Evolutionary conservation across 306 rosid genomes (phyloP), one percentile per base, ranked within the genome.

Genomic region (Citrullus amarus): DNA sequence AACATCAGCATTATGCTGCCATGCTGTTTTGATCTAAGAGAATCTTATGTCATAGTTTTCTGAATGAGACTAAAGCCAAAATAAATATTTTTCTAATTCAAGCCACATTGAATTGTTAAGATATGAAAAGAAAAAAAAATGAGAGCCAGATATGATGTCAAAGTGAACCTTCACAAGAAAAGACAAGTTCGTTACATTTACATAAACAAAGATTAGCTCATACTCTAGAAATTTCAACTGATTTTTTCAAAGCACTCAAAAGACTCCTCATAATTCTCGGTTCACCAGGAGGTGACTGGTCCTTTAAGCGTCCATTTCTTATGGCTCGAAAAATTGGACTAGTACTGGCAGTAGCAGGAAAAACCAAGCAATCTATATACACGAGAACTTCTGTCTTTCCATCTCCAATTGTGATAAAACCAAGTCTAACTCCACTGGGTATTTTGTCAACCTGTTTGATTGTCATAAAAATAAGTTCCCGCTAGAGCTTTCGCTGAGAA

Each of bases 241-340:
- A 91, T 79, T 86, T 92, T 83, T 89, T 82, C 56, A 95, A 93
- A 81, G 99, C 99, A 80, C 68, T 65, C 77, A 88, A 85, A 79
- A 92, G 97, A 75, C 96, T 92, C 80, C 96, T 88, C 97, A 95
- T 95, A 46, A 95, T 91, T 81, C 99, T 91, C 16, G 97, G 92
- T 73, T 95, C 97, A 50, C 99, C 97, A 0, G 97, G 97, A n/a
- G 87, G 93, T 36, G 86, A 81, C 71, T 80, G 83, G 75, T 91
- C 90, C 80, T 92, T 95, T 30, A 81, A 67, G 63, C 80, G 89
- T 28, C 99, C 97, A 79, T 92, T 88, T 88, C 97, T 89, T 34
- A 83, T 82, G 70, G 97, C 99, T 50, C 93, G 89, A 79, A 95
- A 95, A 46, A 92, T 22, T 7, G 99, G 97, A 30, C 90, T 89